These are phyloP conservation scores for Ganoderma lucidum DNA, from an alignment of 1,284 basidiomycete genomes.

Conservation along the genomic window DNA sequence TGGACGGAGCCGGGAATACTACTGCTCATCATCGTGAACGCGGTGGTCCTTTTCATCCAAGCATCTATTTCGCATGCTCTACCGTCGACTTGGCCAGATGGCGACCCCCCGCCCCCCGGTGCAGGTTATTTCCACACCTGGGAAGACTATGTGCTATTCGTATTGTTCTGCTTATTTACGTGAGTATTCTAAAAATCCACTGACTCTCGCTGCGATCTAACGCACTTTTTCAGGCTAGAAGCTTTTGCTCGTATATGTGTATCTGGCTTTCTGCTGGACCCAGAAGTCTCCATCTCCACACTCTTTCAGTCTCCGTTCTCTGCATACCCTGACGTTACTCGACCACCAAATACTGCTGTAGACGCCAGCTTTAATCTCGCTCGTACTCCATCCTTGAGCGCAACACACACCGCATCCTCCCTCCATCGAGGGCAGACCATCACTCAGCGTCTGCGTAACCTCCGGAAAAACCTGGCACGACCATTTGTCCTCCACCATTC, in stretches of 20 bases:
- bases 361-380: slow-evolving; percentile 35
- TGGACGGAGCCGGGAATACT: slow-evolving; percentile 91
- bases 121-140: slow-evolving; percentile 86
- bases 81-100: slow-evolving; percentile 46
- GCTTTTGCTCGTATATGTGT: slow-evolving; percentile 90
- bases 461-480: slow-evolving; percentile 49
- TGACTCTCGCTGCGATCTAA: slow-evolving; percentile 13
- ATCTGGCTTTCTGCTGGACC: slow-evolving; percentile 91
- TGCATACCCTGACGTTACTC: slow-evolving; percentile 41
- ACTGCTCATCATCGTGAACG: slow-evolving; percentile 85
- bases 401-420: slow-evolving; percentile 46
- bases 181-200: slow-evolving; percentile 49
- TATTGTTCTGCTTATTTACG: slow-evolving; percentile 89
- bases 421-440: slow-evolving; percentile 35
- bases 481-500: slow-evolving; percentile 53
- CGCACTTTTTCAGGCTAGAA: slow-evolving; percentile 67
- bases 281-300: slow-evolving; percentile 70
- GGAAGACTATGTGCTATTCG: slow-evolving; percentile 89
- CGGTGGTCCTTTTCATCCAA: slow-evolving; percentile 86
- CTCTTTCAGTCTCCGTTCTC: slow-evolving; percentile 59
- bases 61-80: slow-evolving; percentile 65
- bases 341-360: slow-evolving; percentile 41
- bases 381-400: slow-evolving; percentile 44
- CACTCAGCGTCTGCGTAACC: slow-evolving; percentile 43
- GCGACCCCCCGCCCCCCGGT: slow-evolving; percentile 51